Base-by-base conservation (phyloP, 2,329 filamentous ascomycete genomes). In the Cercospora zeae-maydis region DNA sequence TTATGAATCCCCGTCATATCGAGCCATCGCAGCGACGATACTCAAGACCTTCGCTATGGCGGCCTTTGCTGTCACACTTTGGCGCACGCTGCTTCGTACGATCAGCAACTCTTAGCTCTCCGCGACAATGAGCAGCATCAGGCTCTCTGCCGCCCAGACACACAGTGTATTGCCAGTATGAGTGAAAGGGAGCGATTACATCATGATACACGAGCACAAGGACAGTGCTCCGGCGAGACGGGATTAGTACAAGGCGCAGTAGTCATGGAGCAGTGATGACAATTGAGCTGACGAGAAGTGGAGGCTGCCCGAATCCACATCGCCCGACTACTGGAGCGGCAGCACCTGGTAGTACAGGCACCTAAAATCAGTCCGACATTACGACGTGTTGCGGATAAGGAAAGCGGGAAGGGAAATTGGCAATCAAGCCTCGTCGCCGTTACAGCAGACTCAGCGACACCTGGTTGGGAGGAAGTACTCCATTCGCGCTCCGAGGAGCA, bases 371-470 rank as follows among this genome's bases (percentile, higher is more conserved):
- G 21, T 42, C 45, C 42, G 45, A 31, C 57, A 59, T 59, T 51
- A 59, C 57, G 57, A 59, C 33, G 54, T n/a, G 19, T 8, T n/a
- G 24, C 24, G 36, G n/a, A 51, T 19, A 51, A 27, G 54, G 42
- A 59, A 62, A 56, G 63, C 42, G 58, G 57, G 33, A 59, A 52
- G 9, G 45, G 57, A 21, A 58, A 63, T 60, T 67, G 65, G 65
- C 65, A 63, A 65, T 67, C 65, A 67, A 67, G 63, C 65, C 24
- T 67, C 63, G 58, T 63, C 63, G 49, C 53, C 60, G 56, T 59
- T 63, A 59, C 57, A 61, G 64, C 58, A 66, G 55, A 64, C 59
- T 60, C 61, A 61, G 66, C 63, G 65, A 67, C 65, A 67, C 65
- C 65, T 67, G 34, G 42, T 45, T 58, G 61, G 61, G 61, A 64